Evolutionary conservation across 2,329 filamentous ascomycete species (phyloP), one percentile per base, ranked within the genome.

Genomic region (Septoria petroselini): DNA sequence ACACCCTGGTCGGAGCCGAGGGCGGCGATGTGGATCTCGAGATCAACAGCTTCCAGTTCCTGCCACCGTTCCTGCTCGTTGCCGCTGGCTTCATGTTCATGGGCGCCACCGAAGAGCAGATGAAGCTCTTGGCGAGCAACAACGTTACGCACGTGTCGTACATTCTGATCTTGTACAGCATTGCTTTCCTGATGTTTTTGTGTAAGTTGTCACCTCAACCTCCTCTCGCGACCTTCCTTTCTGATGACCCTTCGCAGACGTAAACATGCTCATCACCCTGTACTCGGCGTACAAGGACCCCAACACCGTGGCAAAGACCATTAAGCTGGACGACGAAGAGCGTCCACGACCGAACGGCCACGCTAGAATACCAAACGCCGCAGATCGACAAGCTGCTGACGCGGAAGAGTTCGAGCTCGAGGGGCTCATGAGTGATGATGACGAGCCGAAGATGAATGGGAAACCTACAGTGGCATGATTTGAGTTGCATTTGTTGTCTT

Each of bases 91-190:
- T 97, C 72, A 78, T 98, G 33, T 98, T 98, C 73, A 95, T 97
- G 90, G 87, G 89, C 25, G 91, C 93, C 12, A 97, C 90, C 0
- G 93, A 97, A 68, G 91, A 98, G 72, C 93, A 97, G 71, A 95
- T 97, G 88, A 65, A 76, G 17, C 75, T 96, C 1, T 76, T 97
- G 4, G 78, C 81, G 33, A 75, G 81, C 31, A 85, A 87, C 0
- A 78, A 83, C 52, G 83, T 97, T 62, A 90, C 90, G 19, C 89
- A 94, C 64, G 88, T 97, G 34, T 85, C 91, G 4, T 98, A 97
- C 68, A 82, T 97, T 33, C 78, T 98, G 19, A 91, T 97, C 45
- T 74, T 96, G 7, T 97, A 86, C 76, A 95, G 88, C 62, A 76
- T 96, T 43, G 85, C 91, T 18, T 96, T 95, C 69, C 70, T 98